These are phyloP conservation scores for Leptographium flavum DNA, from an alignment of 2,329 filamentous ascomycete species.

Conservation along the genomic window DNA sequence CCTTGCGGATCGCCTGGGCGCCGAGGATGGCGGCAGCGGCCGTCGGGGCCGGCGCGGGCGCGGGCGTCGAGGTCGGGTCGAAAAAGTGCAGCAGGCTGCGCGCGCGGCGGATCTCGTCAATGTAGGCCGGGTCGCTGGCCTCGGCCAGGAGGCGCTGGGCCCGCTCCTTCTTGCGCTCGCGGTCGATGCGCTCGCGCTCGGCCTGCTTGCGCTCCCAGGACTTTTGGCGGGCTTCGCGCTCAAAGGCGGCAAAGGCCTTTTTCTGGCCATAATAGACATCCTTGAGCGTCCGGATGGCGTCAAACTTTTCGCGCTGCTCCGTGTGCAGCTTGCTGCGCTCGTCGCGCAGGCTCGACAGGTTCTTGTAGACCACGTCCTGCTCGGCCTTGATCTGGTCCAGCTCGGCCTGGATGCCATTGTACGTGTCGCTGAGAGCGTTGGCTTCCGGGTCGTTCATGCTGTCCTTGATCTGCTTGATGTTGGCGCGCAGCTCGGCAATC, in stretches of 20 bases:
- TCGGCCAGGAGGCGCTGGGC: slow-evolving; percentile 67
- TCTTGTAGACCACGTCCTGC: slow-evolving; percentile 84
- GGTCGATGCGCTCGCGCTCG: slow-evolving; percentile 61
- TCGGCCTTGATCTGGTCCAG: slow-evolving; percentile 82
- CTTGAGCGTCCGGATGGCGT: slow-evolving; percentile 72
- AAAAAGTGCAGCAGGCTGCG: slow-evolving; percentile 84
- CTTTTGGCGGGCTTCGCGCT: slow-evolving; percentile 67
- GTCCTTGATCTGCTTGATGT: slow-evolving; percentile 83
- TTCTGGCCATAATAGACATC: slow-evolving; percentile 73
- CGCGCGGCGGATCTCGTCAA: slow-evolving; percentile 81
- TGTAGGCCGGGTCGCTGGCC: slow-evolving; percentile 74
- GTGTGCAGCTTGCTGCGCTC: slow-evolving; percentile 72
- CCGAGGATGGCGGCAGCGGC: slow-evolving; percentile 66
- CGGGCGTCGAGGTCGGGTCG: slow-evolving; percentile 52
- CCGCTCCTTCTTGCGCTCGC: slow-evolving; percentile 60
- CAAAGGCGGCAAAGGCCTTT: slow-evolving; percentile 71
- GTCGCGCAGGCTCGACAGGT: slow-evolving; percentile 68
- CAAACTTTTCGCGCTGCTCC: slow-evolving; percentile 77
- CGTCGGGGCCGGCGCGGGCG: slow-evolving; percentile 18
- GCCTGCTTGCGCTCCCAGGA: slow-evolving; percentile 64
- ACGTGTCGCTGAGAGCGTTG: slow-evolving; percentile 76
- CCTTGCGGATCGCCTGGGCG: slow-evolving; percentile 66
- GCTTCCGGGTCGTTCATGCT: slow-evolving; percentile 80
- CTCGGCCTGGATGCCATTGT: slow-evolving; percentile 73
- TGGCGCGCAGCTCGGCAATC: slow-evolving; percentile 74